These are phyloP conservation scores for barrel medic (Medicago truncatula) DNA, from an alignment of 306 rosid species.

Conservation along the genomic window MtrunA17r5.0-ANR NC_053049.1:5284501-5285000, in stretches of 20 bases:
- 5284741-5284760: slow-evolving; percentile 79
- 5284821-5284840: slow-evolving; percentile 76
- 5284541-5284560: slow-evolving; percentile 65
- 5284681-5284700: slow-evolving; percentile 55
- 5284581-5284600: slow-evolving; percentile 63
- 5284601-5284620: slow-evolving; percentile 71
- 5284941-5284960: slow-evolving; percentile 66
- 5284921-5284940: slow-evolving; percentile 49
- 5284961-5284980: slow-evolving; percentile 74
- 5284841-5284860: slow-evolving; percentile 80
- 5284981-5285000: slow-evolving; percentile 64
- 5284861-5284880: slow-evolving; percentile 85
- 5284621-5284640: slow-evolving; percentile 50
- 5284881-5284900: slow-evolving; percentile 80
- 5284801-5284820: slow-evolving; percentile 62
- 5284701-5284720: slow-evolving; percentile 73
- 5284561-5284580: slow-evolving; percentile 52
- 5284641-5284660: slow-evolving; percentile 49
- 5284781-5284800: slow-evolving; percentile 77
- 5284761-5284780: slow-evolving; percentile 81
- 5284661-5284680: slow-evolving; percentile 57
- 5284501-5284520: slow-evolving; percentile 59
- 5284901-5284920: slow-evolving; percentile 58
- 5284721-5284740: slow-evolving; percentile 70
- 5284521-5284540: slow-evolving; percentile 50